Base-by-base conservation (phyloP, 371 early-diverging fungal species). In the Mycotypha africana region DNA sequence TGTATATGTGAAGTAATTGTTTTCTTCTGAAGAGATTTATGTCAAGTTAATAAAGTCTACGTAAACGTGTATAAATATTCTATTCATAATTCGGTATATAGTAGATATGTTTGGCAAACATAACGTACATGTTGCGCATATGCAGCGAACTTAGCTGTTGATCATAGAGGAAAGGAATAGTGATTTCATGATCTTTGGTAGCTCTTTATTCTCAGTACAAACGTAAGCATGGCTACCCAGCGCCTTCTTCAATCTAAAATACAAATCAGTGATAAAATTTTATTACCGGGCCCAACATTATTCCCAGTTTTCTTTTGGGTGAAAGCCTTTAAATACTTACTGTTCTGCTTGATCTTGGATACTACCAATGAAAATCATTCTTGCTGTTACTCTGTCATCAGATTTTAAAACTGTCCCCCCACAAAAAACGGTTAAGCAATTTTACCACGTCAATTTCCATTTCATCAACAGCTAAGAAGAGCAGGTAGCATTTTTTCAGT, bases 121-220 rank as follows among this genome's bases (percentile, higher is more conserved):
- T n/a, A n/a, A n/a, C n/a, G n/a, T n/a, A n/a, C n/a, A n/a, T n/a
- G n/a, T n/a, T n/a, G n/a, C n/a, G n/a, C n/a, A n/a, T n/a, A n/a
- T n/a, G n/a, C n/a, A n/a, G n/a, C n/a, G n/a, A n/a, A n/a, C n/a
- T 51, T 58, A 58, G 8, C 58, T 53, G 22, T 83, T 87, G 38
- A 85, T 45, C 86, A 88, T 83, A 1, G 85, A 83, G 23, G 78
- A 70, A 49, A 88, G 65, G 51, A 89, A 88, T 17, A 89, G 74
- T 10, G 82, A 76, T 50, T 86, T 85, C 65, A 89, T 79, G 47
- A 89, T 87, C 69, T 85, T 81, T 16, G 90, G 90, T 33, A 89
- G 65, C 33, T 88, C 86, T 58, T 83, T 84, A 53, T 85, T 90
- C 45, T 88, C 81, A 38, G 79, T 53, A 53, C 88, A 88, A 26